Percentiles rank a stretch among this genome's conserved stretches.
Conservation (phyloP, 345 rosid genomes). For the Salix brachista region DNA sequence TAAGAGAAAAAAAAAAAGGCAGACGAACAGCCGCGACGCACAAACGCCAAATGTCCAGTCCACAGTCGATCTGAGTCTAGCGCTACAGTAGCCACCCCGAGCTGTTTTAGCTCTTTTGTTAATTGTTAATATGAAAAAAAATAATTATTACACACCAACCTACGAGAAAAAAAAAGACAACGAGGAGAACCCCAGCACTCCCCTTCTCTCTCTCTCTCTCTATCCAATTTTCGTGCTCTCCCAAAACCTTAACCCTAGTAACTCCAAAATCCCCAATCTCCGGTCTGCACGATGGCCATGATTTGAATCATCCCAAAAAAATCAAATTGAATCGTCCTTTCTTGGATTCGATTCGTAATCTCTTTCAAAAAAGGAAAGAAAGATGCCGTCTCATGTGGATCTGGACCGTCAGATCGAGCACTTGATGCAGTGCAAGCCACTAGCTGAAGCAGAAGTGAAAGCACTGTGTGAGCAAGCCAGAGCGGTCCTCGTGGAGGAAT, state of each 20-base stretch:
- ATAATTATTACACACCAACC: too few species aligned
- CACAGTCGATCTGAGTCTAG: too few species aligned
- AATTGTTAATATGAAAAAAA: too few species aligned
- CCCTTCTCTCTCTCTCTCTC: too few species aligned
- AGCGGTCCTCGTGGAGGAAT: conserved; percentile 46
- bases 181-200: too few species aligned
- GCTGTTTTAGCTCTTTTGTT: too few species aligned
- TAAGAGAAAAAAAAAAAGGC: too few species aligned
- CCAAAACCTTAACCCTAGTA: conserved; percentile 5
- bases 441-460: conserved; percentile 34
- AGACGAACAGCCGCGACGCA: too few species aligned
- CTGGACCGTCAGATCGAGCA: conserved; percentile 38
- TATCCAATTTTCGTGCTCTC: not conserved
- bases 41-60: too few species aligned
- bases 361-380: not conserved
- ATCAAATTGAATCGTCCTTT: not conserved
- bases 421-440: conserved; percentile 34
- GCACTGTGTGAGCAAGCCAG: conserved; percentile 45
- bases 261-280: conserved; percentile 3
- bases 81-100: too few species aligned
- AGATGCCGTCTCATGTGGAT: conserved; percentile 29
- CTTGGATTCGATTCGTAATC: not conserved
- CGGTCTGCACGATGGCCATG: not conserved
- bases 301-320: conserved; percentile 4
- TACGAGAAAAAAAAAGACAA: too few species aligned